phyloP scores from a whole-genome alignment of 306 rosid species.

The Corylus americana region DNA sequence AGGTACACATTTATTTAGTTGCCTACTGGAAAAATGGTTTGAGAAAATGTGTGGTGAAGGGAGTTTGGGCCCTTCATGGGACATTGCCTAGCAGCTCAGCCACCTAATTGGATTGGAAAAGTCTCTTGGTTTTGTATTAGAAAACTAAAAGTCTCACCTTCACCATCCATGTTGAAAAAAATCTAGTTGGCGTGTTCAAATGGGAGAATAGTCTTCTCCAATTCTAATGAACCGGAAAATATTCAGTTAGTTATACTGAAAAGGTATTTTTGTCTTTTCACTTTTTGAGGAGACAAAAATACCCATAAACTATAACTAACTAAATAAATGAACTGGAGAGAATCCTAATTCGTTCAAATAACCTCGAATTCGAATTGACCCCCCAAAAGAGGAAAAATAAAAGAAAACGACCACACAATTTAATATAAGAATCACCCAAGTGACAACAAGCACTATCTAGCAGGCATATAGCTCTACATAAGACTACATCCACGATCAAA shows the following conservation, averaged over 20 bases:
- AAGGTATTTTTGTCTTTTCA: too few species aligned
- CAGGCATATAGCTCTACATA: constrained; percentile 20
- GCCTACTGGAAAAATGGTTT: not conserved
- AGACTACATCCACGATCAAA: constrained; percentile 16
- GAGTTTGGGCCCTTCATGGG: not conserved
- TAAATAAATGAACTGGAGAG: too few species aligned
- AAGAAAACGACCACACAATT: not conserved
- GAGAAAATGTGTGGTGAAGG: not conserved
- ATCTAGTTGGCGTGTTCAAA: not conserved
- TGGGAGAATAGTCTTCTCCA: too few species aligned
- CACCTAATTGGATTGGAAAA: not conserved
- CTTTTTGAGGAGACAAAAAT: too few species aligned
- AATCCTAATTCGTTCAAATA: too few species aligned
- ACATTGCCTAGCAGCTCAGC: not conserved
- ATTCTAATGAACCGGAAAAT: too few species aligned
- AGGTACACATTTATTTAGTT: not conserved
- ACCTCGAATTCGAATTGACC: not conserved
- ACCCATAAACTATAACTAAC: too few species aligned
- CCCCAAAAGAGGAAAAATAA: not conserved
- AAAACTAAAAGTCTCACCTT: not conserved
- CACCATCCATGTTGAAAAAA: not conserved
- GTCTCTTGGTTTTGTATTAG: not conserved
- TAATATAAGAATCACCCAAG: constrained; percentile 1
- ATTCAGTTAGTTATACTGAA: too few species aligned
- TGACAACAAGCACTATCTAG: constrained; percentile 22